A percentile compares a stretch with the other conserved stretches of the same genome.
phyloP scores from a whole-genome alignment of 768 basidiomycete genomes.

The Lactifluus volemus region DNA sequence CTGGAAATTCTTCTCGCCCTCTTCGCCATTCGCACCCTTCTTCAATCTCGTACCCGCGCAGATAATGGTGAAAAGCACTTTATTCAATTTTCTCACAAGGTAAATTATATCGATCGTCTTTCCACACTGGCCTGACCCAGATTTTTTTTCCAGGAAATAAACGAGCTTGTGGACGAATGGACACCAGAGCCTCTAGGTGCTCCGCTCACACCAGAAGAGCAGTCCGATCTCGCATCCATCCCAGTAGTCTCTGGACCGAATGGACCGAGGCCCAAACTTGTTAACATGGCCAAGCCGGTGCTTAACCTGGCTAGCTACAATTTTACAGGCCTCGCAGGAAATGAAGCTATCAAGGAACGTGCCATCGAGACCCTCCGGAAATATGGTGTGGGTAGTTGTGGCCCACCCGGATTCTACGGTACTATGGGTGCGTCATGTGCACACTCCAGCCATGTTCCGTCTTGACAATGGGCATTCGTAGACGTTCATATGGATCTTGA shows the following conservation, averaged over 20 bases:
- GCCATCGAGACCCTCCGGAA: conserved; percentile 78
- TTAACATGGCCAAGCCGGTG: conserved; percentile 62
- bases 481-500: conserved; percentile 91
- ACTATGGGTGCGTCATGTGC: conserved; percentile 61
- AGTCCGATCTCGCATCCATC: conserved; percentile 59
- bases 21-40: conserved; percentile 83
- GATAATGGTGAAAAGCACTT: conserved; percentile 83
- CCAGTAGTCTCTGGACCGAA: conserved; percentile 75
- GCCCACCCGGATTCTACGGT: conserved; percentile 96
- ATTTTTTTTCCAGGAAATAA: conserved; percentile 64
- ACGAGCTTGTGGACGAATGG: conserved; percentile 97
- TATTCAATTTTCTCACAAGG: conserved; percentile 87
- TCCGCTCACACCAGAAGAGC: conserved; percentile 50
- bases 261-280: conserved; percentile 75
- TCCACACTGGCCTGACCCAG: neutral
- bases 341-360: conserved; percentile 77
- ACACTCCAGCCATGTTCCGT: neutral
- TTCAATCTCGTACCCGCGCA: conserved; percentile 82
- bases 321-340: conserved; percentile 83
- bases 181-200: conserved; percentile 72
- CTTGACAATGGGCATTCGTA: conserved; percentile 25
- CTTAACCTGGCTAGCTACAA: conserved; percentile 87
- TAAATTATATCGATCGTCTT: conserved; percentile 27
- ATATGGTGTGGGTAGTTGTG: conserved; percentile 92
- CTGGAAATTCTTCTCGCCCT: conserved; percentile 83